Percentiles rank a stretch among this genome's conserved stretches.
phyloP scores from a whole-genome alignment of 768 basidiomycete genomes.

The Porphyrellus cyaneotinctus region DNA sequence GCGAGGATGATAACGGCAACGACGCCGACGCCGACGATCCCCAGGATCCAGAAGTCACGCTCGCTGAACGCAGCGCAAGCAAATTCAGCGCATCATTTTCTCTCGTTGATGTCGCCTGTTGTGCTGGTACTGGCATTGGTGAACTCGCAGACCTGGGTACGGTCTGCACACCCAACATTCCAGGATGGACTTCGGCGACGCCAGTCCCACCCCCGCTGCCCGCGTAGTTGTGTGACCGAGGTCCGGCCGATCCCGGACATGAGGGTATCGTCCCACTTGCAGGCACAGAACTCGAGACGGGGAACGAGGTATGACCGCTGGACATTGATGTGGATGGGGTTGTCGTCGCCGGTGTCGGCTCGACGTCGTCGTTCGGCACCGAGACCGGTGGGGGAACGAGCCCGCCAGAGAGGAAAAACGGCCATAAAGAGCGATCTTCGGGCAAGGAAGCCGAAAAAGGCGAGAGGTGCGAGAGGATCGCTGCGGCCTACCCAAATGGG shows the following conservation, averaged over 20 bases:
- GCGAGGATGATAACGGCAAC: conserved; percentile 5
- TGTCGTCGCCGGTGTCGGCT: conserved; percentile 4
- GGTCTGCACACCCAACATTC: conserved; percentile 40
- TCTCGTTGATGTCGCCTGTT: conserved; percentile 2
- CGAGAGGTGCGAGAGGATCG: conserved; percentile 86
- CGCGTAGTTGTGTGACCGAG: conserved; percentile 64
- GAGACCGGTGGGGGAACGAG: conserved; percentile 50
- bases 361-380: conserved; percentile 9
- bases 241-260: conserved; percentile 35
- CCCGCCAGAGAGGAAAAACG: conserved; percentile 73
- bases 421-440: conserved; percentile 92
- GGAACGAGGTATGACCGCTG: conserved; percentile 15
- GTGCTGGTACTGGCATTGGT: background rate
- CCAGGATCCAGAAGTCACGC: background rate
- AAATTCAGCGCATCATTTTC: conserved; percentile 27
- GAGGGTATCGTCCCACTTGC: conserved; percentile 13
- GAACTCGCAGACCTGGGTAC: background rate
- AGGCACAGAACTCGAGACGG: conserved; percentile 54
- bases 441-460: conserved; percentile 73
- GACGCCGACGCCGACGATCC: conserved; percentile 16
- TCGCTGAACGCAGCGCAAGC: conserved; percentile 20
- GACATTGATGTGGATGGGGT: conserved; percentile 3
- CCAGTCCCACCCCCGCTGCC: conserved; percentile 34
- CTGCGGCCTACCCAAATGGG: conserved; percentile 63
- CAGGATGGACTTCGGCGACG: conserved; percentile 59